Evolutionary conservation across 371 early-diverging fungal species (phyloP), one percentile per base, ranked within the genome.

Genomic region (Quaeritorhiza haematococci): DNA sequence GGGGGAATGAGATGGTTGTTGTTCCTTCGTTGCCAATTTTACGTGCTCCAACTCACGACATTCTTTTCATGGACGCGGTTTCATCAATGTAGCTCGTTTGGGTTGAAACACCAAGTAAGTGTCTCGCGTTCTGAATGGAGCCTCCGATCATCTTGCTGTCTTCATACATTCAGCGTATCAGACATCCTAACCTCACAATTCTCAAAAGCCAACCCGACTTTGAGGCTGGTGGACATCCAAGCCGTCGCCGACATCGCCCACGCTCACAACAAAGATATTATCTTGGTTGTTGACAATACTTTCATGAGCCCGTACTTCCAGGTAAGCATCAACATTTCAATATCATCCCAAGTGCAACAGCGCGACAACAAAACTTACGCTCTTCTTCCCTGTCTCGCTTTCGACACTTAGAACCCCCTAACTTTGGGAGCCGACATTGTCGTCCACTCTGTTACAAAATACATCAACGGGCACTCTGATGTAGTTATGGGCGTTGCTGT

Each of bases 251-350:
- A 87, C 49, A 79, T 87, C 47, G 85, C 89, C n/a, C 92, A 93
- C 72, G 72, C 79, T 32, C 24, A 17, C n/a, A 78, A 85, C 59
- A 87, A 84, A 49, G 84, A 84, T 46, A 53, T 61, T 44, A 60
- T 86, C 55, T 74, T 96, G 35, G 95, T 94, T n/a, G 95, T 97
- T 35, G 96, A 96, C 80, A 98, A 96, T 84, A 98, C 97, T n/a
- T 96, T 98, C 75, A 84, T 96, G 88, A 82, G 83, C 58, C 94
- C 98, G 34, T 94, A 89, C 80, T 93, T 94, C 88, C 96, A 96
- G 75, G 53, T 60, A 60, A 8, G 8, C 28, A 6, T 15, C 55
- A 15, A 19, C 10, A n/a, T n/a, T n/a, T n/a, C n/a, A n/a, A n/a
- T n/a, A n/a, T n/a, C n/a, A n/a, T n/a, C n/a, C n/a, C n/a, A n/a